phyloP scores from a whole-genome alignment of 2,329 filamentous ascomycete species.

The Talaromyces sp. region DNA sequence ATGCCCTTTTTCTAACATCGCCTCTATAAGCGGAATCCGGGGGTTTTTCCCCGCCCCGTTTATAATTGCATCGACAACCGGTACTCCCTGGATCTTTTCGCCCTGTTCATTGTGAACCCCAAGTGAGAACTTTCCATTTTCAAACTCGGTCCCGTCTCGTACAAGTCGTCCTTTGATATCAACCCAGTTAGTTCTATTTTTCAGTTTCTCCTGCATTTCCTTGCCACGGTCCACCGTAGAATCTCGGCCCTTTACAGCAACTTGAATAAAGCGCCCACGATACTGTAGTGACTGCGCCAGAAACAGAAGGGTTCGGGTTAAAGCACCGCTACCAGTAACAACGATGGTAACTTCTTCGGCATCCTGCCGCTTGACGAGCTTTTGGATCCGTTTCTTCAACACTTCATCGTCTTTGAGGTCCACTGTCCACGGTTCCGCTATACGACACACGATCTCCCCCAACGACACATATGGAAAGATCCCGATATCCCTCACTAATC shows the following conservation, averaged over 20 bases:
- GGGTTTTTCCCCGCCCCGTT: background rate
- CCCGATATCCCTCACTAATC: background rate
- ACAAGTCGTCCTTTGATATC: background rate
- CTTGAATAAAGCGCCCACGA: background rate
- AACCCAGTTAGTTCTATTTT: background rate
- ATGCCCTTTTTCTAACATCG: background rate
- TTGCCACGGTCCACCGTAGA: too few relatives aligned
- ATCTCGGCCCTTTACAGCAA: too few relatives aligned
- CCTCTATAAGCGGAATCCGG: background rate
- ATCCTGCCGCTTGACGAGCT: background rate
- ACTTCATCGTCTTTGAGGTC: background rate
- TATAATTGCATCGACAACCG: background rate
- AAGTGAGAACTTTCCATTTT: background rate
- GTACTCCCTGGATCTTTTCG: background rate
- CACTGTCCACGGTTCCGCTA: background rate
- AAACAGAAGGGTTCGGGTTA: too few relatives aligned
- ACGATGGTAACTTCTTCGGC: background rate
- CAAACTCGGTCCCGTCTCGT: background rate
- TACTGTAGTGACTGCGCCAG: background rate
- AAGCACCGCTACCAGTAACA: background rate
- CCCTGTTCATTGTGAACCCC: background rate
- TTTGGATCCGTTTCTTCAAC: background rate
- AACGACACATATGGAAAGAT: background rate
- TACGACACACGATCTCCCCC: too few relatives aligned
- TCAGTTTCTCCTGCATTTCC: background rate